phyloP scores from a whole-genome alignment of 1,284 basidiomycete species.

The Irpex rosettiformis region DNA sequence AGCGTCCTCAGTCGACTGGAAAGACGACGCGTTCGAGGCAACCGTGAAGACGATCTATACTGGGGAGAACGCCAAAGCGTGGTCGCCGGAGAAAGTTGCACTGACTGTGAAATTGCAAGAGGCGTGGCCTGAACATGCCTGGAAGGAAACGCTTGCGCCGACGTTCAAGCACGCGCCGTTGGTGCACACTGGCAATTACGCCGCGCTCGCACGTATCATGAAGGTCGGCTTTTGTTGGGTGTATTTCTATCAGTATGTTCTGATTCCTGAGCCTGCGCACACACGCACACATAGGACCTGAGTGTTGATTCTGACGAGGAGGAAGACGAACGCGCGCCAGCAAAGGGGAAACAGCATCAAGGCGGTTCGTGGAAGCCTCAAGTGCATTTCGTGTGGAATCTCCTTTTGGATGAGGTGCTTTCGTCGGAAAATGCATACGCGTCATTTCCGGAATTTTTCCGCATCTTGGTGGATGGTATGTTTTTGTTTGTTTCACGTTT shows the following conservation, averaged over 20 bases:
- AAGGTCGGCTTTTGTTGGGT: slow-evolving; percentile 48
- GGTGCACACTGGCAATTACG: slow-evolving; percentile 69
- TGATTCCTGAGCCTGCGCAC: slow-evolving; percentile 5
- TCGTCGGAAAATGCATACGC: slow-evolving; percentile 40
- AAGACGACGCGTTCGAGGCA: slow-evolving; percentile 55
- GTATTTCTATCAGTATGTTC: background rate
- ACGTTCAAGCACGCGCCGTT: slow-evolving; percentile 74
- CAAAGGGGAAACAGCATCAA: slow-evolving; percentile 38
- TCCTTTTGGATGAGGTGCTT: slow-evolving; percentile 77
- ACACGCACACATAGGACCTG: slow-evolving; percentile 44
- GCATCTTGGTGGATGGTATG: slow-evolving; percentile 86
- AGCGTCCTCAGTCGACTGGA: slow-evolving; percentile 65
- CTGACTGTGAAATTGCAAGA: slow-evolving; percentile 71
- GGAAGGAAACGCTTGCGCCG: slow-evolving; percentile 67
- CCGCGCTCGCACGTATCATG: slow-evolving; percentile 72
- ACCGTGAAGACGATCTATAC: slow-evolving; percentile 51
- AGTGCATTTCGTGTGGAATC: slow-evolving; percentile 90
- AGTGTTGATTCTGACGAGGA: slow-evolving; percentile 50
- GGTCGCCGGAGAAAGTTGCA: slow-evolving; percentile 90
- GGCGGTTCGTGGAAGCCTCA: slow-evolving; percentile 82
- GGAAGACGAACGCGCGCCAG: slow-evolving; percentile 26
- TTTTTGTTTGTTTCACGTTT: slow-evolving; percentile 1
- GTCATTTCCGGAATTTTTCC: slow-evolving; percentile 89
- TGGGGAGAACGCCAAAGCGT: slow-evolving; percentile 44
- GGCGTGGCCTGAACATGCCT: slow-evolving; percentile 57